Evolutionary conservation across 2,329 filamentous ascomycete species (phyloP).

Genomic region (Diaporthe sp.): DNA sequence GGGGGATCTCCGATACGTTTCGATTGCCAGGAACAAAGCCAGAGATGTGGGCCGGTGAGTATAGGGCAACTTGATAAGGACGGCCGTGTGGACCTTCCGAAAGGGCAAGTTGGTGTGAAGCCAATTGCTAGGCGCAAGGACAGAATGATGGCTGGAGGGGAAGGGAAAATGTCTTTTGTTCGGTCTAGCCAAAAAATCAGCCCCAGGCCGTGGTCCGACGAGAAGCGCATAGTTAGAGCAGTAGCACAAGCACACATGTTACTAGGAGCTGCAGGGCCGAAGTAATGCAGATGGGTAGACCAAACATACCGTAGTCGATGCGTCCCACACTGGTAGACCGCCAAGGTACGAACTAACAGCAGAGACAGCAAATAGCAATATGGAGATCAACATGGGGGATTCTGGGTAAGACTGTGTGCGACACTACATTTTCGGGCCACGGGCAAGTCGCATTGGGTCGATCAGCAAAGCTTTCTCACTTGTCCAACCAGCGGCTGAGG

Average conservation of each 20-base stretch:
- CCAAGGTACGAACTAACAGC: too few relatives aligned
- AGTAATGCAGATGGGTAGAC: neutral
- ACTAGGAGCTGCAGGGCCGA: neutral
- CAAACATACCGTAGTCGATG: too few relatives aligned
- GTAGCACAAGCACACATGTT: neutral
- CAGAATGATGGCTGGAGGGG: neutral
- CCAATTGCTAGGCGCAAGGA: neutral
- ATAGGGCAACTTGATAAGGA: neutral
- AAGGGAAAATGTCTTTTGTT: neutral
- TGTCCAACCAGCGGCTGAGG: neutral
- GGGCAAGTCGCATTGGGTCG: neutral
- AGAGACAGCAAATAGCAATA: neutral
- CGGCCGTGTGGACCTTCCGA: neutral
- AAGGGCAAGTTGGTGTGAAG: neutral
- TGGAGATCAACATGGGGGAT: neutral
- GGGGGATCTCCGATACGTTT: neutral
- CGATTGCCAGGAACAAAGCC: neutral
- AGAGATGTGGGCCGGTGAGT: neutral
- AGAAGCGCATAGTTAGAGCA: too few relatives aligned
- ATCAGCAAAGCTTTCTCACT: too few relatives aligned
- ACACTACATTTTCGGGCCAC: neutral
- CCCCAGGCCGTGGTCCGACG: neutral
- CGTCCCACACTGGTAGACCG: too few relatives aligned
- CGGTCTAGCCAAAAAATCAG: neutral
- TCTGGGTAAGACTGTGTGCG: neutral